Conservation (phyloP, 1,139 yeast species). For the Pichia cactophila region DNA sequence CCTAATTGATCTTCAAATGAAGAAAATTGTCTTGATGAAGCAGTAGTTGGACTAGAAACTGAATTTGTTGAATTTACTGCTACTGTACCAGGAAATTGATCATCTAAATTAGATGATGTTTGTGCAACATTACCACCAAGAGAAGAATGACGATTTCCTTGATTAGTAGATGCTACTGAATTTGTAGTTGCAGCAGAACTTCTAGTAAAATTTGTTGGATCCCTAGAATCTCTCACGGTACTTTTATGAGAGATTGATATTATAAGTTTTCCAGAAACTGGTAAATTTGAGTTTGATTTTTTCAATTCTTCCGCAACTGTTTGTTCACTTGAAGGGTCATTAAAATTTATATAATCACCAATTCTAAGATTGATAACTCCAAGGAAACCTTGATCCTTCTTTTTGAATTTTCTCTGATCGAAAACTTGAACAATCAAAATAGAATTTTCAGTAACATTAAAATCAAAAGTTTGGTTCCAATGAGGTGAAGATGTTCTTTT, state of each 20-base stretch:
- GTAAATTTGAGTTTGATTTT: constrained; percentile 82
- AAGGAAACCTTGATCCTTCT: constrained; percentile 97
- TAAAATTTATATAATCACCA: constrained; percentile 80
- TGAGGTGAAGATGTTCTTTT: constrained; percentile 93
- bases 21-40: constrained; percentile 55
- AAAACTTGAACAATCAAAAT: constrained; percentile 89
- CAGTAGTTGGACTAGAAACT: constrained; percentile 11
- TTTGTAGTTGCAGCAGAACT: neutral
- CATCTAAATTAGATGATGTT: constrained; percentile 15
- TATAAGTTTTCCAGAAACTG: constrained; percentile 87
- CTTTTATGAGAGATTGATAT: constrained; percentile 53
- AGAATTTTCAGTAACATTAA: constrained; percentile 70
- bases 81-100: constrained; percentile 24
- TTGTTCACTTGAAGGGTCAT: constrained; percentile 52
- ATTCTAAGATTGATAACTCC: constrained; percentile 92
- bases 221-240: constrained; percentile 23
- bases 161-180: constrained; percentile 3
- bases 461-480: constrained; percentile 89
- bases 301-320: constrained; percentile 90
- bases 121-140: constrained; percentile 1
- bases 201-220: constrained; percentile 22
- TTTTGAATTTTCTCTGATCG: constrained; percentile 94
- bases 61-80: constrained; percentile 13
- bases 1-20: constrained; percentile 97
- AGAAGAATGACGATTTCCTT: neutral